Base-by-base conservation (phyloP, 208 protist species). In the Porcisia hertigi region DNA sequence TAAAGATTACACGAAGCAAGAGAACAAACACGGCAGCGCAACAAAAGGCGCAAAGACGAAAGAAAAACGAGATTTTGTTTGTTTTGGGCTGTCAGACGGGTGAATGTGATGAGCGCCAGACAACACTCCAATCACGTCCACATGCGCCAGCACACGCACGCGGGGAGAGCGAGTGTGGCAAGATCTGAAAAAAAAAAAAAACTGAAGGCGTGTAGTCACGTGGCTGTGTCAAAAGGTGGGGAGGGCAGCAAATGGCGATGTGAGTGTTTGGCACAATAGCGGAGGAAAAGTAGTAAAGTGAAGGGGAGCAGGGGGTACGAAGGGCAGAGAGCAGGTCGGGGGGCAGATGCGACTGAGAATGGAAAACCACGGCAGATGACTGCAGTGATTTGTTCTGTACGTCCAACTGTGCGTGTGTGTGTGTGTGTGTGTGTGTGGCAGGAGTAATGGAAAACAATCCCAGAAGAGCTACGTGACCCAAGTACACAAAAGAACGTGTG, bases 1-100 rank as follows among this genome's bases (percentile, higher is more conserved):
- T 12, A 45, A 55, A 55, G 60, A 62, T 64, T 34, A 62, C 14
- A 54, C 43, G 73, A 70, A 36, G 43, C 25, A 60, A 67, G 23
- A 62, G 67, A 36, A 63, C 16, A 6, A 75, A 36, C 8, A 62
- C 7, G 23, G 8, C n/a, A 18, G 18, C 54, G 8, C 47, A 75
- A 63, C 25, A 70, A 9, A 69, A 58, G 54, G 12, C 69, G 3
- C 57, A 7, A 34, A 52, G 14, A 20, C 59, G 36, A 43, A 23
- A 12, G 11, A 30, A n/a, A 1, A n/a, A 16, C 0, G 18, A 7
- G 5, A n/a, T 8, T 30, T 0, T 30, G 1, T 30, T 30, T 30
- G 23, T n/a, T 7, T 25, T 8, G 30, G 11, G 47, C 47, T 52
- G 47, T 52, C 11, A 12, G 11, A 12, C 11, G 47, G 47, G 47